Percentiles rank a stretch among this genome's conserved stretches.
These are phyloP conservation scores for Dactylellina parvicollis DNA, from an alignment of 2,329 filamentous ascomycete species.

Conservation along the genomic window DNA sequence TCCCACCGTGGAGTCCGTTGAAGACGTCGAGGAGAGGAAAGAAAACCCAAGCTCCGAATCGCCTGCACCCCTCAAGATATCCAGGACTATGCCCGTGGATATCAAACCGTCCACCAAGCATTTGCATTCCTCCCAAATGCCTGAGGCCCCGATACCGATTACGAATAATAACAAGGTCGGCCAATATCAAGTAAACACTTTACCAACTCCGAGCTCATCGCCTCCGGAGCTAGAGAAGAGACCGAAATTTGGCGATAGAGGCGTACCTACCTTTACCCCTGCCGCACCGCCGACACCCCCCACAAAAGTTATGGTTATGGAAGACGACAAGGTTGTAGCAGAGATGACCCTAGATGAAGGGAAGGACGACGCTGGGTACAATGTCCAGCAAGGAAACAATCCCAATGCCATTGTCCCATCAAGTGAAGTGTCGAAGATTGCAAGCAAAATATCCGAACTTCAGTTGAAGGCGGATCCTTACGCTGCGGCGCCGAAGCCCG, in stretches of 20 bases:
- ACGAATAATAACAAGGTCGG: constrained; percentile 48
- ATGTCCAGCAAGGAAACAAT: constrained; percentile 44
- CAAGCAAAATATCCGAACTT: constrained; percentile 47
- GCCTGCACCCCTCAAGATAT: constrained; percentile 47
- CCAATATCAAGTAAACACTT: constrained; percentile 45
- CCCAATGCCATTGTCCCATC: constrained; percentile 47
- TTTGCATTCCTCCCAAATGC: constrained; percentile 38
- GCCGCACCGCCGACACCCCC: constrained; percentile 49
- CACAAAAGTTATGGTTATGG: constrained; percentile 48
- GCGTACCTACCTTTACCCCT: constrained; percentile 40
- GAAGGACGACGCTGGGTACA: constrained; percentile 31
- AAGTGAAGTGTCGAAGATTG: constrained; percentile 46
- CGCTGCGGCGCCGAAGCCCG: constrained; percentile 36
- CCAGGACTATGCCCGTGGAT: constrained; percentile 37
- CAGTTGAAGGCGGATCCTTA: constrained; percentile 49
- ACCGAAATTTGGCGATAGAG: constrained; percentile 48
- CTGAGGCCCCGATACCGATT: constrained; percentile 24
- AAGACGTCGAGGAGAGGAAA: constrained; percentile 8
- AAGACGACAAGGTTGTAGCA: constrained; percentile 45
- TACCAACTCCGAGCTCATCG: constrained; percentile 43
- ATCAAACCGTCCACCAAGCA: constrained; percentile 35
- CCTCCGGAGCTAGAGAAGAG: constrained; percentile 47
- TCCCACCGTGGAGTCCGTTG: constrained; percentile 1
- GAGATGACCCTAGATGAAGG: constrained; percentile 46
- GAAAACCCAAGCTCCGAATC: constrained; percentile 33